Conservation (phyloP, 805 yeast species). For the Candida ascalaphidarum region DNA sequence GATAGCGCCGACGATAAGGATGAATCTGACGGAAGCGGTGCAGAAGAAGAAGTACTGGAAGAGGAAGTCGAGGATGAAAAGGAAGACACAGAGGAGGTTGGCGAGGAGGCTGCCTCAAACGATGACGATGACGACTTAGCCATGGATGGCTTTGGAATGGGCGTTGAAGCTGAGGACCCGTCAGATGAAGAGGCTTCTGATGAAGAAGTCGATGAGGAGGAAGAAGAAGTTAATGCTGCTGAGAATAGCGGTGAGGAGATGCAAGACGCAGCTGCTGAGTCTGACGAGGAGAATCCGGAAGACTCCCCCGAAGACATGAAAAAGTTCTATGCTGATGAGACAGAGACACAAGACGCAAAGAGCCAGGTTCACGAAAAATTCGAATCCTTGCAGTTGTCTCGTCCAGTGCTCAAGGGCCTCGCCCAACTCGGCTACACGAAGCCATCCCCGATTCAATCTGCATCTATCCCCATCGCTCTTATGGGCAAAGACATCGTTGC, state of each 20-base stretch:
- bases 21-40: slow-evolving; percentile 12
- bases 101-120: too few species aligned
- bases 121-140: slow-evolving; percentile 33
- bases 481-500: slow-evolving; percentile 96
- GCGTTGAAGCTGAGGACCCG: slow-evolving; percentile 30
- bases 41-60: slow-evolving; percentile 22
- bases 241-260: slow-evolving; percentile 10
- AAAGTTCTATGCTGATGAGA: slow-evolving; percentile 62
- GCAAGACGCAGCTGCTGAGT: slow-evolving; percentile 6
- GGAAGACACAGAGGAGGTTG: slow-evolving; percentile 19
- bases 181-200: slow-evolving; percentile 17
- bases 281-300: slow-evolving; percentile 27
- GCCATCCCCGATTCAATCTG: slow-evolving; percentile 92
- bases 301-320: slow-evolving; percentile 82
- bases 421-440: slow-evolving; percentile 71
- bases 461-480: slow-evolving; percentile 88
- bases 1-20: slow-evolving; percentile 7
- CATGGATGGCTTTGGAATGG: slow-evolving; percentile 40
- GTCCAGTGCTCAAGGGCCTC: slow-evolving; percentile 84
- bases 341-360: slow-evolving; percentile 35
- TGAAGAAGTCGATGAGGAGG: slow-evolving; percentile 19
- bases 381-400: slow-evolving; percentile 70
- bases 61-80: slow-evolving; percentile 22
- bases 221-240: slow-evolving; percentile 12
- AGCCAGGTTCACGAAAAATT: slow-evolving; percentile 53